Evolutionary conservation across 495 filamentous ascomycete genomes (phyloP).

Genomic region (Apodospora peruviana): DNA sequence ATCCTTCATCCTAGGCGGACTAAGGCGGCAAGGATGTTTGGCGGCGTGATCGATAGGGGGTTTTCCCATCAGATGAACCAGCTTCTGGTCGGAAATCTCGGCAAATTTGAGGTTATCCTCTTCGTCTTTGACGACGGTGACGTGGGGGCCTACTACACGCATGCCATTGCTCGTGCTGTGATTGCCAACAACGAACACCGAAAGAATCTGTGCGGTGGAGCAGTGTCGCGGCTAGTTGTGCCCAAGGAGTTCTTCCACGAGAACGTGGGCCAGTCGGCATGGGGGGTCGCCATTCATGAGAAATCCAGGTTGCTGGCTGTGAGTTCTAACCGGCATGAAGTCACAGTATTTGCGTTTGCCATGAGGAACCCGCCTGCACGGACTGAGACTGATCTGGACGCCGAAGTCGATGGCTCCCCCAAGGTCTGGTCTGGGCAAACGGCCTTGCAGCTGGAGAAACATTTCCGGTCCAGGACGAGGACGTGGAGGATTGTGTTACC

Average conservation of each 20-base stretch:
- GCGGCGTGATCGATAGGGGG: conserved; percentile 50
- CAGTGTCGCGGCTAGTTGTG: not conserved
- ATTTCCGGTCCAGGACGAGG: conserved; percentile 27
- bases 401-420: conserved; percentile 9
- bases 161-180: conserved; percentile 28
- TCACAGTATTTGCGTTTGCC: conserved; percentile 71
- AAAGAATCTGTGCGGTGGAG: not conserved
- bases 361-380: conserved; percentile 33
- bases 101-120: conserved; percentile 72
- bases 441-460: conserved; percentile 19
- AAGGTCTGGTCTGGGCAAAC: conserved; percentile 9
- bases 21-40: conserved; percentile 25
- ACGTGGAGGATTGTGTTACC: conserved; percentile 38
- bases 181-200: not conserved
- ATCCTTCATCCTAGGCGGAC: conserved; percentile 60
- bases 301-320: conserved; percentile 74
- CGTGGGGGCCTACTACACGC: conserved; percentile 72
- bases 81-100: conserved; percentile 72
- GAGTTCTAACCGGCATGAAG: conserved; percentile 61
- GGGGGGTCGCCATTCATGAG: conserved; percentile 85
- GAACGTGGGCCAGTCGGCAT: conserved; percentile 72
- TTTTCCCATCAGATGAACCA: conserved; percentile 72
- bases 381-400: not conserved
- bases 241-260: conserved; percentile 61
- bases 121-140: conserved; percentile 84